These are phyloP conservation scores for Nemania sp. DNA, from an alignment of 2,329 filamentous ascomycete species.

Conservation along the genomic window DNA sequence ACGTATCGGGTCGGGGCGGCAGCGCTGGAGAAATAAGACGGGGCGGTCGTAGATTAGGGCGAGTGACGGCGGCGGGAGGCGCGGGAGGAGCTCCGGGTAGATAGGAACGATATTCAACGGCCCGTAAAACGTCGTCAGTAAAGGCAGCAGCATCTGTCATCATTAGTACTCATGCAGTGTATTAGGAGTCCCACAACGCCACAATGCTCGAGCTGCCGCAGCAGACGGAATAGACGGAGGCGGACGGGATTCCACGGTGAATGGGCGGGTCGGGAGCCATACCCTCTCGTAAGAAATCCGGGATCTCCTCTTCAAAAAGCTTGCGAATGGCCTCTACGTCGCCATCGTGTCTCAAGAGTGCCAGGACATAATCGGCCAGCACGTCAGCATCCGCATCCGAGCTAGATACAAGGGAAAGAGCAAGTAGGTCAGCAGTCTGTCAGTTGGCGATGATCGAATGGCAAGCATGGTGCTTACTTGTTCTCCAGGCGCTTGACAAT, in stretches of 20 bases:
- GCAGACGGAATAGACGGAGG: background rate
- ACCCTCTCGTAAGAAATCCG: slow-evolving; percentile 75
- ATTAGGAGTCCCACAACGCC: background rate
- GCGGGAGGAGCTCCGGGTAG: slow-evolving; percentile 56
- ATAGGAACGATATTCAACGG: slow-evolving; percentile 65
- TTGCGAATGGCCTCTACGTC: slow-evolving; percentile 64
- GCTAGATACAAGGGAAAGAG: slow-evolving; percentile 45
- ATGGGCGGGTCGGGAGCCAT: slow-evolving; percentile 15
- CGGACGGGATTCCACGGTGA: background rate
- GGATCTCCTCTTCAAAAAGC: slow-evolving; percentile 71
- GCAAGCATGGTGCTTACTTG: slow-evolving; percentile 56
- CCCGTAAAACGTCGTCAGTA: slow-evolving; percentile 70
- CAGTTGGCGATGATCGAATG: background rate
- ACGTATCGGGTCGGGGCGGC: slow-evolving; percentile 23
- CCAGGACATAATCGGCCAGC: slow-evolving; percentile 82
- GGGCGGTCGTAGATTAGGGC: slow-evolving; percentile 5
- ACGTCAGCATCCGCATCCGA: slow-evolving; percentile 82
- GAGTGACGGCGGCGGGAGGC: slow-evolving; percentile 32
- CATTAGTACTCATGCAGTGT: slow-evolving; percentile 1
- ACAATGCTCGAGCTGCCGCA: background rate
- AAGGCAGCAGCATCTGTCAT: slow-evolving; percentile 60
- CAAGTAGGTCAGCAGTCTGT: slow-evolving; percentile 15
- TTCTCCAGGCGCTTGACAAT: slow-evolving; percentile 76
- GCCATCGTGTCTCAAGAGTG: slow-evolving; percentile 72
- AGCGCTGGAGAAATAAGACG: slow-evolving; percentile 17